Evolutionary conservation across 805 yeast genomes (phyloP).

Genomic region (Isabelozyma pseudorhagii): DNA sequence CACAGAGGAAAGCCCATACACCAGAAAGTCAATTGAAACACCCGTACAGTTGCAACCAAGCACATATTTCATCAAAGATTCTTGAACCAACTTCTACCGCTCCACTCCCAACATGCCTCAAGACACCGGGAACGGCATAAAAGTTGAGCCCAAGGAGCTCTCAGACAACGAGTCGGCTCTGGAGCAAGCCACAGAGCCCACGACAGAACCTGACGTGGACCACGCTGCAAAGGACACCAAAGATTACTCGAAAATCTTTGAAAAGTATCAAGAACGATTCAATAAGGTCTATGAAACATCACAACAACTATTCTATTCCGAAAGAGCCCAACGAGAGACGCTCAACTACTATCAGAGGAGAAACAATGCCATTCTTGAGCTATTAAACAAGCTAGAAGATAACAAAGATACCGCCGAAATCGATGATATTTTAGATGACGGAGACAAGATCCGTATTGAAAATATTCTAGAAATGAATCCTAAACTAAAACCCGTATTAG

Average conservation of each 20-base stretch:
- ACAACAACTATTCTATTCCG: conserved; percentile 25
- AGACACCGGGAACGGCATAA: too few relatives aligned
- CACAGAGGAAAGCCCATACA: too few relatives aligned
- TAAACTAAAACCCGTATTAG: conserved; percentile 11
- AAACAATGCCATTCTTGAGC: conserved; percentile 33
- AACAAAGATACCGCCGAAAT: not conserved
- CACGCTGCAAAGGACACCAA: conserved; percentile 2
- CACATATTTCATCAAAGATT: too few relatives aligned
- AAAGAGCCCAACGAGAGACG: conserved; percentile 32
- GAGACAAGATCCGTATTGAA: conserved; percentile 15
- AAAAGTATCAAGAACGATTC: conserved; percentile 24
- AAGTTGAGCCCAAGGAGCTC: too few relatives aligned
- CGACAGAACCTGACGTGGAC: not conserved
- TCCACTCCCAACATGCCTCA: too few relatives aligned
- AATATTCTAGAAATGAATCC: conserved; percentile 21
- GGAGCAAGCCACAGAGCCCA: not conserved
- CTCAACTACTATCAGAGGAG: conserved; percentile 31
- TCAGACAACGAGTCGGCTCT: too few relatives aligned
- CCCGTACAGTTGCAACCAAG: too few relatives aligned
- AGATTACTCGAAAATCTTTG: conserved; percentile 25
- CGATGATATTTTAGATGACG: conserved; percentile 1
- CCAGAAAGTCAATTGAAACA: too few relatives aligned
- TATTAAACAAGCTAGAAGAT: conserved; percentile 17
- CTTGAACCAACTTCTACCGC: too few relatives aligned
- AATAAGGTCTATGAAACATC: conserved; percentile 18